A percentile compares a stretch with the other conserved stretches of the same genome.
Evolutionary conservation across 2,329 filamentous ascomycete genomes (phyloP).

Genomic region (Phoma sp.): DNA sequence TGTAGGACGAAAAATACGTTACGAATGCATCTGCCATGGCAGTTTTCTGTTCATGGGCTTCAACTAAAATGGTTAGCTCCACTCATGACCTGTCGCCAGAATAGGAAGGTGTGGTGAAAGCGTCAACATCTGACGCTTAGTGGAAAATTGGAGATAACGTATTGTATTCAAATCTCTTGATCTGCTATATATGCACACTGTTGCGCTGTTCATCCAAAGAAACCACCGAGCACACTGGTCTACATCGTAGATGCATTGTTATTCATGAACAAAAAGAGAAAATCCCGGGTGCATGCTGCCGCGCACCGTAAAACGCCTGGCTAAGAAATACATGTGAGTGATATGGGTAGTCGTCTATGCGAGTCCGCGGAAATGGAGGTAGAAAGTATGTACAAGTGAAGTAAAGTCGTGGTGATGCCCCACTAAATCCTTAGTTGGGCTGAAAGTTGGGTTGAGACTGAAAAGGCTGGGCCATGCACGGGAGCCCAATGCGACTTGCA

Average conservation of each 20-base stretch:
- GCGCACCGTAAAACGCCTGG: slow-evolving; percentile 19
- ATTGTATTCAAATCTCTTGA: slow-evolving; percentile 4
- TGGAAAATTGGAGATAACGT: no score
- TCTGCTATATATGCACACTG: slow-evolving; percentile 16
- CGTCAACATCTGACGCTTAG: no score
- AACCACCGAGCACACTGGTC: slow-evolving; percentile 1
- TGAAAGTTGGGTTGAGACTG: slow-evolving; percentile 7
- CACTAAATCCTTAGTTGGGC: slow-evolving; percentile 4
- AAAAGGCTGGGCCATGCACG: slow-evolving; percentile 9
- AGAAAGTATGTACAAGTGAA: slow-evolving; percentile 10
- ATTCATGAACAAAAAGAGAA: background rate
- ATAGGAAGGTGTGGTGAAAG: no score
- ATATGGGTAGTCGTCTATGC: background rate
- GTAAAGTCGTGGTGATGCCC: slow-evolving; percentile 10
- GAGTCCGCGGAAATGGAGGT: background rate
- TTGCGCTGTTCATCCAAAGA: slow-evolving; percentile 12
- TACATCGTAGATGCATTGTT: background rate
- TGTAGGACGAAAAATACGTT: no score
- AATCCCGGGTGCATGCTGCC: slow-evolving; percentile 7
- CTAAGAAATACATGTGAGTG: slow-evolving; percentile 19
- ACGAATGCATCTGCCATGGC: no score
- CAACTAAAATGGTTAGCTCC: no score
- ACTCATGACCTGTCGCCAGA: no score
- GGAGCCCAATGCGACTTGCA: slow-evolving; percentile 1
- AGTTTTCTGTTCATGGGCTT: no score